Conservation (phyloP, 805 yeast species). For the Myxozyma melibiosi region DNA sequence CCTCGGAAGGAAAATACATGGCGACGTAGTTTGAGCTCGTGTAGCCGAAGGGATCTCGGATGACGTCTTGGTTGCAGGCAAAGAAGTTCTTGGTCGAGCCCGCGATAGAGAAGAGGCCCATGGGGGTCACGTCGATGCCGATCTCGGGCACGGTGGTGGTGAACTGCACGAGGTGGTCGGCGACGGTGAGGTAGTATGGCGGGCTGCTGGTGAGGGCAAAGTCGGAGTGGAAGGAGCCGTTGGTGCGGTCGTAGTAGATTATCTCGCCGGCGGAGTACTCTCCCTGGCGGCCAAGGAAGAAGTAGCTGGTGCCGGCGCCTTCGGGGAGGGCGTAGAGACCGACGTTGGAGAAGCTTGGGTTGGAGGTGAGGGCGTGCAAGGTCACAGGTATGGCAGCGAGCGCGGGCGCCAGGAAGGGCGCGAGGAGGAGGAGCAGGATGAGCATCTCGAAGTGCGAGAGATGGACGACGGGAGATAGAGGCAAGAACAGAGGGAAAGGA, state of each 20-base stretch:
- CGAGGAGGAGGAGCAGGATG: background rate
- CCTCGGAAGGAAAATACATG: slow-evolving; percentile 8
- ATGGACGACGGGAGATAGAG: too few relatives aligned
- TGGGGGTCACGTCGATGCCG: slow-evolving; percentile 2
- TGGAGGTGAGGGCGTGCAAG: slow-evolving; percentile 1
- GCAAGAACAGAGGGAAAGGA: too few relatives aligned
- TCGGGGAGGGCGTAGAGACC: slow-evolving; percentile 9
- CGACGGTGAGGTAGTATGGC: slow-evolving; percentile 2
- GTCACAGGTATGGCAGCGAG: background rate
- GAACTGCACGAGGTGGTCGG: slow-evolving; percentile 8
- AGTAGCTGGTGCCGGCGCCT: slow-evolving; percentile 5
- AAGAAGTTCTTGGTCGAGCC: slow-evolving; percentile 8
- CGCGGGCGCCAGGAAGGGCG: background rate
- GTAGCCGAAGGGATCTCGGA: slow-evolving; percentile 7
- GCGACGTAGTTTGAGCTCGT: background rate
- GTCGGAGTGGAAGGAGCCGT: slow-evolving; percentile 6
- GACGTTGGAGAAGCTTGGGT: background rate
- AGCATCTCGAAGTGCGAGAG: background rate
- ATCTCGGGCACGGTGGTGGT: background rate
- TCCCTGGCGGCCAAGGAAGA: slow-evolving; percentile 2
- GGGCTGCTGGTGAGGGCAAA: background rate
- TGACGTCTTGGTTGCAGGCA: slow-evolving; percentile 8
- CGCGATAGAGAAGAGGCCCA: background rate
- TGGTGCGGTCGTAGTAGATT: background rate
- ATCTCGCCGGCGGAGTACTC: slow-evolving; percentile 5